phyloP scores from a whole-genome alignment of 2,329 filamentous ascomycete species.

The Aureobasidium lini region DNA sequence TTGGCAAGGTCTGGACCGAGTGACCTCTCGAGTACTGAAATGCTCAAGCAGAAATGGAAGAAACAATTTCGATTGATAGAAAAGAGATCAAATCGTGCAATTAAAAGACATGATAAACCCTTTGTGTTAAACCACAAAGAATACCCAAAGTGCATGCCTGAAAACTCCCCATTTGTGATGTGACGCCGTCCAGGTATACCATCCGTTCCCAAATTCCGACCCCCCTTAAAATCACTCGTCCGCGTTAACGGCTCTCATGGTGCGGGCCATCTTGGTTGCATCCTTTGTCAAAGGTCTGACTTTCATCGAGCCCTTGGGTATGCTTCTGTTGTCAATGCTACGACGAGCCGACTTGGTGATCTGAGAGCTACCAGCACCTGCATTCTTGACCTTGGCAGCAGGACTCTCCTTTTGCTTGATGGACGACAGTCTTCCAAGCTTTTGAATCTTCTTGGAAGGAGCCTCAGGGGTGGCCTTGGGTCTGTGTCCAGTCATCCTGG shows the following conservation, averaged over 20 bases:
- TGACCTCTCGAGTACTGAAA: neutral
- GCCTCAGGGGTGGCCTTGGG: neutral
- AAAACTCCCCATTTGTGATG: neutral
- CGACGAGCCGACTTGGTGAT: neutral
- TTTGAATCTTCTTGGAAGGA: neutral
- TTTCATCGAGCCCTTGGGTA: conserved; percentile 12
- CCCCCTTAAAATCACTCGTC: neutral
- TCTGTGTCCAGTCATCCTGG: conserved; percentile 3
- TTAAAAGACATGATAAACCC: neutral
- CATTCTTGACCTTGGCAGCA: neutral
- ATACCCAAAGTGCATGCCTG: neutral
- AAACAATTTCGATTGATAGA: neutral
- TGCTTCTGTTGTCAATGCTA: conserved; percentile 9
- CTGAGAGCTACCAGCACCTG: neutral
- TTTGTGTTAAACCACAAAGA: neutral
- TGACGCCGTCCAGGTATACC: conserved; percentile 2
- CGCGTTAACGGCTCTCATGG: conserved; percentile 12
- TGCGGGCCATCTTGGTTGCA: conserved; percentile 9
- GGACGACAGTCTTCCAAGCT: neutral
- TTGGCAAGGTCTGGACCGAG: neutral
- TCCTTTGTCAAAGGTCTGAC: conserved; percentile 5
- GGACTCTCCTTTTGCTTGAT: neutral
- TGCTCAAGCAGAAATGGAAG: neutral
- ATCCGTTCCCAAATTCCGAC: neutral
- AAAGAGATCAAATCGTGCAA: neutral